Conservation (phyloP, 345 rosid genomes). For the Psidium friedrichsthalianum region DNA sequence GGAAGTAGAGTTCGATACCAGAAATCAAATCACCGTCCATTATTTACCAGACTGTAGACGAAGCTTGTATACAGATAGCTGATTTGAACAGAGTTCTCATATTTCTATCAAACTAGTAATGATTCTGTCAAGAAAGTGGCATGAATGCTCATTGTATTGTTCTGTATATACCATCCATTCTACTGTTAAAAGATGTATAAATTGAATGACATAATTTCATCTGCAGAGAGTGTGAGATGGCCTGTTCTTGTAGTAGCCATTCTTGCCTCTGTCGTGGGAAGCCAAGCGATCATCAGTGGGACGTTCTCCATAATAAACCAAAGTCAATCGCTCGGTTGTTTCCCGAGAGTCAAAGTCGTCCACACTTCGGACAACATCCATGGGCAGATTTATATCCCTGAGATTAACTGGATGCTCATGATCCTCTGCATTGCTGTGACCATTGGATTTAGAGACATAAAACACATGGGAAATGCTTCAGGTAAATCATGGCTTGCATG, state of each 20-base stretch:
- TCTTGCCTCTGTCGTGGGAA: conserved; percentile 97
- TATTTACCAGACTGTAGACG: background rate
- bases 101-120: background rate
- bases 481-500: conserved; percentile 22
- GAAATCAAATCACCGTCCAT: background rate
- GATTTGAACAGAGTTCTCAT: background rate
- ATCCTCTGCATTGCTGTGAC: conserved; percentile 95
- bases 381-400: conserved; percentile 98
- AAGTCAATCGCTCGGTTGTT: conserved; percentile 97
- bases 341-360: conserved; percentile 93
- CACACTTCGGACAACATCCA: conserved; percentile 96
- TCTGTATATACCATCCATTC: background rate
- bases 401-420: conserved; percentile 98
- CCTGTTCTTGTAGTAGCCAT: conserved; percentile 85
- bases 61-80: background rate
- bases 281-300: conserved; percentile 98
- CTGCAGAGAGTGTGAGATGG: conserved; percentile 60
- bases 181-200: conserved; percentile 1
- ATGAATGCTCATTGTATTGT: background rate
- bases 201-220: background rate
- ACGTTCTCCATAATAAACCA: conserved; percentile 98
- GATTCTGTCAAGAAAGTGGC: background rate
- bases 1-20: background rate
- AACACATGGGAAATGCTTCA: conserved; percentile 95
- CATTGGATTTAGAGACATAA: conserved; percentile 91